Percentiles rank a stretch among this genome's conserved stretches.
Conservation (phyloP, 495 filamentous ascomycete genomes). For the Amphirosellinia nigrospora region DNA sequence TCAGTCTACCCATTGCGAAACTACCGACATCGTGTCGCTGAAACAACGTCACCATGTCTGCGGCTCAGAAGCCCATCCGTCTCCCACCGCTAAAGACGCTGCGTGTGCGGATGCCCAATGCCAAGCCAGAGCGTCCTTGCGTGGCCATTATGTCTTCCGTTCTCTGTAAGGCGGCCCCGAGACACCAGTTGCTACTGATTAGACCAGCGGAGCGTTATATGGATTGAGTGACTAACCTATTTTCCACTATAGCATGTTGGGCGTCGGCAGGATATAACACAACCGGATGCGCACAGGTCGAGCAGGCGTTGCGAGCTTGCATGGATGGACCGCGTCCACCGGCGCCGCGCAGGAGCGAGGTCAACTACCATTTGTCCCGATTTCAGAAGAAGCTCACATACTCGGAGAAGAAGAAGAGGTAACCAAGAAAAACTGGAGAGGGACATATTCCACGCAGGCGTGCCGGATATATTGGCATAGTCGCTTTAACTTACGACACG, state of each 20-base stretch:
- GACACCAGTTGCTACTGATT: background rate
- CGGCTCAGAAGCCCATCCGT: slow-evolving; percentile 65
- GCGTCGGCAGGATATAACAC: slow-evolving; percentile 80
- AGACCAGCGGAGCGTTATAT: background rate
- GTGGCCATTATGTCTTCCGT: slow-evolving; percentile 86
- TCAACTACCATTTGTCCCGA: slow-evolving; percentile 92
- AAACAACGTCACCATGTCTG: slow-evolving; percentile 33
- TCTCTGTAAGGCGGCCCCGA: slow-evolving; percentile 66
- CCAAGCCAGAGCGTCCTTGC: slow-evolving; percentile 77
- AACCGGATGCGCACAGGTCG: slow-evolving; percentile 78
- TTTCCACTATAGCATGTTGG: slow-evolving; percentile 79
- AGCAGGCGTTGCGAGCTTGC: slow-evolving; percentile 83
- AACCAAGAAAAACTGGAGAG: background rate
- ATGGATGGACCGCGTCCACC: slow-evolving; percentile 84
- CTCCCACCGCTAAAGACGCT: slow-evolving; percentile 86
- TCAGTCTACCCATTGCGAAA: slow-evolving; percentile 8
- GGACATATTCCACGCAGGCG: background rate
- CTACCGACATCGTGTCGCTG: slow-evolving; percentile 3
- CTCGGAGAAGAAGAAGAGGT: slow-evolving; percentile 71
- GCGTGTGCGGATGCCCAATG: slow-evolving; percentile 82
- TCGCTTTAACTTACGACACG: background rate
- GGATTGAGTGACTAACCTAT: slow-evolving; percentile 10
- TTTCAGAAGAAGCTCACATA: slow-evolving; percentile 82
- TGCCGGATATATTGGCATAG: background rate
- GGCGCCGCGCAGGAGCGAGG: slow-evolving; percentile 75